Percentiles rank a stretch among this genome's conserved stretches.
These are phyloP conservation scores for Paracamarosporium sp. DNA, from an alignment of 2,329 filamentous ascomycete species.

Conservation along the genomic window DNA sequence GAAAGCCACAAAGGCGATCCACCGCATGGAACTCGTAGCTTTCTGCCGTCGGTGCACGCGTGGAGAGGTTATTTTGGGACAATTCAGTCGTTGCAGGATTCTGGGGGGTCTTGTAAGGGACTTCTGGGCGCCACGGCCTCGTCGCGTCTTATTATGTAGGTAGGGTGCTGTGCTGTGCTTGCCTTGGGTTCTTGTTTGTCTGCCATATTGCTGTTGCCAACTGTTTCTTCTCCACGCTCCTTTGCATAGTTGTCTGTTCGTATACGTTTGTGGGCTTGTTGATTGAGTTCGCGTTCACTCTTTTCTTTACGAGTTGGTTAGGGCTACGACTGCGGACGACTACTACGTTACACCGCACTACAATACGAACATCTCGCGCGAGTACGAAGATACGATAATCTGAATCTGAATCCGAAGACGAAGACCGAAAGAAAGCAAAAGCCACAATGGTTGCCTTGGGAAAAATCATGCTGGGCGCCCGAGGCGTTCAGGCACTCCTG, in stretches of 20 bases:
- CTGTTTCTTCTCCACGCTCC: background rate
- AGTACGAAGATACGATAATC: background rate
- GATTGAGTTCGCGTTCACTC: conserved; percentile 19
- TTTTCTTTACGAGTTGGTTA: no score
- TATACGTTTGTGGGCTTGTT: conserved; percentile 19
- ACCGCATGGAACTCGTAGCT: conserved; percentile 1
- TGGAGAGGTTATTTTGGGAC: conserved; percentile 7
- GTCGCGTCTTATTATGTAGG: conserved; percentile 3
- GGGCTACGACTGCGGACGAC: no score
- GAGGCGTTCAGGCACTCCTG: conserved; percentile 71
- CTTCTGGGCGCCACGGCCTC: no score
- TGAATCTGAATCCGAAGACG: background rate
- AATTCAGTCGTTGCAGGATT: background rate
- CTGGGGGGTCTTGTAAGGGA: no score
- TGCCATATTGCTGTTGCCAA: background rate
- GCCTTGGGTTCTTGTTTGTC: no score
- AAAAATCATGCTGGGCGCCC: conserved; percentile 62
- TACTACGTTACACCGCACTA: no score
- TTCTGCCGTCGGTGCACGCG: background rate
- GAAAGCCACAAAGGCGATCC: background rate
- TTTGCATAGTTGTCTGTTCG: no score
- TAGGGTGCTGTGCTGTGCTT: background rate
- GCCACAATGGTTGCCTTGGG: background rate
- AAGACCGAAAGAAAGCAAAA: background rate
- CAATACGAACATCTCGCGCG: background rate